A percentile compares a stretch with the other conserved stretches of the same genome.
Conservation (phyloP, 768 basidiomycete genomes). For the Mycena epipterygia region DNA sequence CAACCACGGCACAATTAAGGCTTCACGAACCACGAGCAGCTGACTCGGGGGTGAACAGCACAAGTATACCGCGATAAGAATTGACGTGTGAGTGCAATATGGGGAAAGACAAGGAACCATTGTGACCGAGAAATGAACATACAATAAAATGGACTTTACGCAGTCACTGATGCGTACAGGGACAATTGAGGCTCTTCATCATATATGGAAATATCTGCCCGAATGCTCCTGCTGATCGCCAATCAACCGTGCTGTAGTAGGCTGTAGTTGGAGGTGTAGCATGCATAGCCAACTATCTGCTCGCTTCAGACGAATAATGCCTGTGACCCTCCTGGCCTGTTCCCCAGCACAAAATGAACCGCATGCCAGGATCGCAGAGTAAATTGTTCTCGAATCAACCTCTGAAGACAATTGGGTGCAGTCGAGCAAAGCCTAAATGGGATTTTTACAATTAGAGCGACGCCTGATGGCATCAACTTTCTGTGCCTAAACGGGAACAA, state of each 20-base stretch:
- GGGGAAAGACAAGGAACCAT: neutral
- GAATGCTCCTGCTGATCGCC: no score
- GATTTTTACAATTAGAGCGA: constrained; percentile 21
- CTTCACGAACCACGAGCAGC: neutral
- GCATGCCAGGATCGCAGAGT: neutral
- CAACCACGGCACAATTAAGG: neutral
- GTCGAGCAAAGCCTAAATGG: neutral
- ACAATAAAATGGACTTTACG: neutral
- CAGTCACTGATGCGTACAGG: neutral
- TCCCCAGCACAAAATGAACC: neutral
- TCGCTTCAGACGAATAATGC: no score
- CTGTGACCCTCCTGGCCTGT: neutral
- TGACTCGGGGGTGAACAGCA: neutral
- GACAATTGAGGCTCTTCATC: no score
- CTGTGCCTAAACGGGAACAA: constrained; percentile 8
- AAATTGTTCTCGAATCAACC: neutral
- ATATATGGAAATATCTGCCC: neutral
- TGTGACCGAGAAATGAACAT: neutral
- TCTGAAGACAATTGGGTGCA: neutral
- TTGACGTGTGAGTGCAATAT: neutral
- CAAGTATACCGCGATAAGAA: no score
- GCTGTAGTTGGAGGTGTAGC: no score
- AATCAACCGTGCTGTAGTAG: no score
- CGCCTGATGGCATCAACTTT: constrained; percentile 17
- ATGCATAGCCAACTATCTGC: no score